A percentile compares a stretch with the other conserved stretches of the same genome.
These are phyloP conservation scores for Fusarium pseudoanthophilum DNA, from an alignment of 2,329 filamentous ascomycete genomes.

Conservation along the genomic window DNA sequence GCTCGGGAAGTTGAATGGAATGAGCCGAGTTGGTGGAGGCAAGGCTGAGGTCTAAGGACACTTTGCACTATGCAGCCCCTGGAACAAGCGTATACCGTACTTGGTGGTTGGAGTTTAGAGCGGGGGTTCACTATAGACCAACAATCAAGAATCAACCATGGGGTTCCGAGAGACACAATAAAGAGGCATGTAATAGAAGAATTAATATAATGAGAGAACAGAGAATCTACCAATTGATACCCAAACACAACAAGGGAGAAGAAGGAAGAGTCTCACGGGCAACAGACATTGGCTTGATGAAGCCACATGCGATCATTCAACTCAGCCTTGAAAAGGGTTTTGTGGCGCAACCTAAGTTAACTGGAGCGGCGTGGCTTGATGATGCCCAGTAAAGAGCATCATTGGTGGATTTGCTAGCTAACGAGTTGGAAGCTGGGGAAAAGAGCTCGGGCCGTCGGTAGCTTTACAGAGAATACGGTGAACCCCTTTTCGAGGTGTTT, in stretches of 20 bases:
- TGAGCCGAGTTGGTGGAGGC: constrained; percentile 30
- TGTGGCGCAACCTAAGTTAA: constrained; percentile 8
- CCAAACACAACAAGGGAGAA: background rate
- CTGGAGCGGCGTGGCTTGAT: constrained; percentile 10
- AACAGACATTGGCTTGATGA: constrained; percentile 15
- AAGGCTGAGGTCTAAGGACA: constrained; percentile 48
- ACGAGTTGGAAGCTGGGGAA: constrained; percentile 4
- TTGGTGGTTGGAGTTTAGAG: constrained; percentile 12
- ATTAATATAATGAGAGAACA: background rate
- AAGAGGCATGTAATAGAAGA: background rate
- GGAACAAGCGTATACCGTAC: constrained; percentile 18
- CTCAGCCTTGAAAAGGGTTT: constrained; percentile 32
- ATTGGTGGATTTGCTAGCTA: constrained; percentile 24
- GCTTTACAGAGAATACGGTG: background rate
- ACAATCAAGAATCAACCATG: background rate
- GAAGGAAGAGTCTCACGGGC: constrained; percentile 20
- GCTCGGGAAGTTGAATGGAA: constrained; percentile 15
- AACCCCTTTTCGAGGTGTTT: constrained; percentile 16
- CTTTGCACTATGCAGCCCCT: constrained; percentile 43
- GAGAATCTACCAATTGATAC: background rate
- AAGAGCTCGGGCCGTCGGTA: constrained; percentile 33
- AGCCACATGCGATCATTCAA: constrained; percentile 28
- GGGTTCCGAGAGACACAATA: background rate
- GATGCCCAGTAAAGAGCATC: background rate
- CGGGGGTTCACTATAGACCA: background rate